Evolutionary conservation across 1,284 basidiomycete genomes (phyloP), one percentile per base, ranked within the genome.

Genomic region (Pseudozyma tsukubaensis): DNA sequence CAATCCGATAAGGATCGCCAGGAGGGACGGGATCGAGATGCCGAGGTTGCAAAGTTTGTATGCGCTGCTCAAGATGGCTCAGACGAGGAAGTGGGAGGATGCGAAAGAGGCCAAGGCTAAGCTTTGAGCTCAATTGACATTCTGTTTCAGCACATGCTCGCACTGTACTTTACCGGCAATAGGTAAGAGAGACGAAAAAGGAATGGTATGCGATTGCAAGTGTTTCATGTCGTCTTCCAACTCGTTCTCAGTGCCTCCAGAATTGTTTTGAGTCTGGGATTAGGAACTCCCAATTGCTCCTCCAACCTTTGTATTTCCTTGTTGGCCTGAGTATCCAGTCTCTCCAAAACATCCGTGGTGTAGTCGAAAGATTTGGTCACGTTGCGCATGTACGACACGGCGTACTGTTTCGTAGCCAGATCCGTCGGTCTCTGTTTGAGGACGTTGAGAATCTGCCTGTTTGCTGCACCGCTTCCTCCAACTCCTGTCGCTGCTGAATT

Each of bases 31-130:
- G 0, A 69, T 85, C 13, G 81, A 84, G 18, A 86, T 86, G 83
- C 84, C 85, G 1, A 65, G 86, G 13, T 76, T 86, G 32, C 84
- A 86, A 59, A 78, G 74, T 16, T 83, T 87, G 79, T 86, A 86
- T 76, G 85, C 85, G 10, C 75, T 87, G 24, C 74, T 87, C 12
- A 85, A 82, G 54, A 85, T 83, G 80, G 85, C 85, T 4, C 85
- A 85, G 63, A 50, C 58, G 52, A 49, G 81, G 64, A 57, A 66
- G 48, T 40, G 57, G 16, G 68, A 81, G 50, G 72, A 73, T 32
- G 51, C 43, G 4, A 10, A 56, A 37, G 10, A 59, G 34, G 29
- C 36, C 1, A 57, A 57, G 21, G 57, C 59, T 13, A 61, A 73
- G 37, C 56, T 64, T 5, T 70, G 55, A 50, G 16, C 48, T 9